Conservation (phyloP, 768 basidiomycete genomes). For the Obba rivulosa region DNA sequence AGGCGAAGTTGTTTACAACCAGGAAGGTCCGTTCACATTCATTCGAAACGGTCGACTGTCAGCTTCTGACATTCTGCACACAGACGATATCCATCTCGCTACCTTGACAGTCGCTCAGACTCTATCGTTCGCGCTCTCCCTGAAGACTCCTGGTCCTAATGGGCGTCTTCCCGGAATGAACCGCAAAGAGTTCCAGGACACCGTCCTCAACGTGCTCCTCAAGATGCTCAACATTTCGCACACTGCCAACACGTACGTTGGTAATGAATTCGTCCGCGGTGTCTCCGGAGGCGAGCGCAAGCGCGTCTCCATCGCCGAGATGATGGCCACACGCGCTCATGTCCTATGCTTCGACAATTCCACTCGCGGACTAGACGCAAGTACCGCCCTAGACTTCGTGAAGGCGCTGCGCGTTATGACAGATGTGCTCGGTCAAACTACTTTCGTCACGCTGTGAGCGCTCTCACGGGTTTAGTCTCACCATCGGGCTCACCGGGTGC, state of each 20-base stretch:
- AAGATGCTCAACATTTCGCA: conserved; percentile 82
- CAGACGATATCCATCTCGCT: conserved; percentile 79
- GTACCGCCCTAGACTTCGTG: conserved; percentile 83
- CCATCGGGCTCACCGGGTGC: not conserved
- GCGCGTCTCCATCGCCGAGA: conserved; percentile 79
- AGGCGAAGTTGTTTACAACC: conserved; percentile 77
- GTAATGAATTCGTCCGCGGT: conserved; percentile 81
- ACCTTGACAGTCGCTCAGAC: conserved; percentile 81
- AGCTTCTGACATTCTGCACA: conserved; percentile 15
- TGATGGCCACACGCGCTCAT: conserved; percentile 77
- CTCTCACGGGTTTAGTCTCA: not conserved
- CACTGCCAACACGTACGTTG: conserved; percentile 73
- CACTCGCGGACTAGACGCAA: conserved; percentile 77
- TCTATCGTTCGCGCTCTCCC: conserved; percentile 62
- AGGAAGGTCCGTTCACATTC: conserved; percentile 48
- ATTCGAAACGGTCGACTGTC: not conserved
- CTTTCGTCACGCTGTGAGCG: conserved; percentile 69
- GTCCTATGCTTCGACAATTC: conserved; percentile 84
- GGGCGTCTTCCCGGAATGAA: conserved; percentile 67
- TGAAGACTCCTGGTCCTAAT: conserved; percentile 70
- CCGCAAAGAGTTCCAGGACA: conserved; percentile 48
- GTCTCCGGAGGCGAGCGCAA: conserved; percentile 81
- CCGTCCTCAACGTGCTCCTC: conserved; percentile 58
- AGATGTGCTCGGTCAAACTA: conserved; percentile 75
- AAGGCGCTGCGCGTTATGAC: conserved; percentile 78